phyloP scores from a whole-genome alignment of 495 filamentous ascomycete genomes.

The Penicillium salamii region DNA sequence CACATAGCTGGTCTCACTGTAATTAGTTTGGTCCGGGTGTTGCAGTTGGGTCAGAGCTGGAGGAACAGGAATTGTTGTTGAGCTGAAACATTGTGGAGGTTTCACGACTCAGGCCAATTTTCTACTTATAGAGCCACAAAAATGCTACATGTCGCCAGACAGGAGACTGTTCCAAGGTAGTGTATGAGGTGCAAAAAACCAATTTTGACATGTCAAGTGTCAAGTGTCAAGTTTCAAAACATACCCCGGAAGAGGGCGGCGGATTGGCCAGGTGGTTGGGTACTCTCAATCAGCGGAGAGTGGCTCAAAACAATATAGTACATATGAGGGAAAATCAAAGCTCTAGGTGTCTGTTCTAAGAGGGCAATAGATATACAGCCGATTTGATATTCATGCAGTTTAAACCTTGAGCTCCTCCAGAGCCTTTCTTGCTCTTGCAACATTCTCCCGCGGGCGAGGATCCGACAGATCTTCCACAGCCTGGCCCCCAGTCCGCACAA shows the following conservation, averaged over 20 bases:
- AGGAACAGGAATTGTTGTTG: not conserved
- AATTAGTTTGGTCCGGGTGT: not conserved
- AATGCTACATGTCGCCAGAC: too few species aligned
- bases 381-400: conserved; percentile 1
- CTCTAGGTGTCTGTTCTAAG: conserved; percentile 17
- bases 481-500: conserved; percentile 51
- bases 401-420: conserved; percentile 43
- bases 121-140: not conserved
- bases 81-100: too few species aligned
- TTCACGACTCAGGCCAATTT: not conserved
- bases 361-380: conserved; percentile 22
- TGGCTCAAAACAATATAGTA: not conserved
- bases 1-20: not conserved
- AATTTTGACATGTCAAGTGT: too few species aligned
- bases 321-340: conserved; percentile 24
- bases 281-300: not conserved
- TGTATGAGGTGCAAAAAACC: too few species aligned
- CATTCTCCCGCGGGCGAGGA: conserved; percentile 46
- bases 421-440: conserved; percentile 53
- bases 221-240: too few species aligned
- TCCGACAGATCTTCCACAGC: conserved; percentile 32
- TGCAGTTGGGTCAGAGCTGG: not conserved
- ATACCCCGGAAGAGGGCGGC: not conserved
- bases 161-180: too few species aligned
- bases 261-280: too few species aligned